Evolutionary conservation across 164 flowering plant species (phyloP).

Genomic region (Chloranthus sessilifolius): DNA sequence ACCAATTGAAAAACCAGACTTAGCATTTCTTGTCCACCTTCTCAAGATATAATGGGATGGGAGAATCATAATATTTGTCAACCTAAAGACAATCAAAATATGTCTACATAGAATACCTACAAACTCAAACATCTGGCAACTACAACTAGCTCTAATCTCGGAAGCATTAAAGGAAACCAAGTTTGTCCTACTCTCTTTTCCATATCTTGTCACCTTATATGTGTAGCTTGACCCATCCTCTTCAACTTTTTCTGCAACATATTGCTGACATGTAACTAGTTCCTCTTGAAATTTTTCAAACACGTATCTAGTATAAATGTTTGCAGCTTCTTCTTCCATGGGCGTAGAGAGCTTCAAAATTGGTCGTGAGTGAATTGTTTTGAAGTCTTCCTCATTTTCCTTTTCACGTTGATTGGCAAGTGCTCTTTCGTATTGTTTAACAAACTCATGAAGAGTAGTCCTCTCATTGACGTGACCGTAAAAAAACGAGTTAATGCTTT

Average conservation of each 20-base stretch:
- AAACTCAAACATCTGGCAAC: conserved; percentile 14
- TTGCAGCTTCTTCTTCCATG: conserved; percentile 5
- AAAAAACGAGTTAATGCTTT: conserved; percentile 11
- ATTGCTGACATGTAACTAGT: conserved; percentile 1
- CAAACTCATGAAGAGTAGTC: conserved; percentile 6
- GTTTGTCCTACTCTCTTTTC: conserved; percentile 2
- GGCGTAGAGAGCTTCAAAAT: conserved; percentile 11
- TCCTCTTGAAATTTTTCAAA: conserved; percentile 12
- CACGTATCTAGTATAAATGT: conserved; percentile 8
- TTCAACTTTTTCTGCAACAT: conserved; percentile 3
- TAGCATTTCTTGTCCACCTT: conserved; percentile 11
- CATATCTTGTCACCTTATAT: conserved; percentile 8
- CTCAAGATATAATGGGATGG: conserved; percentile 16
- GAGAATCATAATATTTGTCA: conserved; percentile 5
- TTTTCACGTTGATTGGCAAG: conserved; percentile 5
- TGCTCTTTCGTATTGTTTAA: conserved; percentile 8
- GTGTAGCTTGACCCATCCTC: conserved; percentile 2
- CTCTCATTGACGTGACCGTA: conserved; percentile 3
- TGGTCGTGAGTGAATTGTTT: conserved; percentile 2
- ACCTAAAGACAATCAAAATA: conserved; percentile 8
- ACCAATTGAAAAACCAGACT: background rate
- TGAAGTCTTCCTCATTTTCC: conserved; percentile 6
- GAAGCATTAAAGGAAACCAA: conserved; percentile 6
- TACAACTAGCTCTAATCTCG: conserved; percentile 13
- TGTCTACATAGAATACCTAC: conserved; percentile 13